Evolutionary conservation across 2,329 filamentous ascomycete genomes (phyloP).

Genomic region (Herpotrichia juniperi): DNA sequence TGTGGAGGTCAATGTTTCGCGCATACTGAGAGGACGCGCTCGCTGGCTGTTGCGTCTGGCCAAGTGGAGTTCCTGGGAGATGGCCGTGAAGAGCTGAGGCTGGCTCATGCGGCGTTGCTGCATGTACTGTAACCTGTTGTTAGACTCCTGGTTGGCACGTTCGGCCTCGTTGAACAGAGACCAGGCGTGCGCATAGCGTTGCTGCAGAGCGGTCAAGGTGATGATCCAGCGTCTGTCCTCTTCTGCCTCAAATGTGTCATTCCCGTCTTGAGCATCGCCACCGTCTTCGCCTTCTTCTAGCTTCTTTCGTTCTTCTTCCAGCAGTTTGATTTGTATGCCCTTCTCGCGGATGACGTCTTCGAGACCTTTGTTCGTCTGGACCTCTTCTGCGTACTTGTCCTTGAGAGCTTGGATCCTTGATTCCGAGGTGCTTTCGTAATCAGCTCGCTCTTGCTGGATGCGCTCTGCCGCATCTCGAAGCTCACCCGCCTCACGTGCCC

Average conservation of each 20-base stretch:
- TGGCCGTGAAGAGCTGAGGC: constrained; percentile 44
- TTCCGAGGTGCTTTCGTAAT: constrained; percentile 43
- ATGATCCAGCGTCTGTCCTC: constrained; percentile 64
- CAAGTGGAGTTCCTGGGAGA: constrained; percentile 34
- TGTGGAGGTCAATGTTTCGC: constrained; percentile 38
- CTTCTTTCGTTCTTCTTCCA: constrained; percentile 73
- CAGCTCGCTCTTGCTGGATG: constrained; percentile 46
- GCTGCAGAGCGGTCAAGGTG: constrained; percentile 60
- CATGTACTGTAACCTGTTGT: constrained; percentile 49
- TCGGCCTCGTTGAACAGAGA: constrained; percentile 42
- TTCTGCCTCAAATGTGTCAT: constrained; percentile 49
- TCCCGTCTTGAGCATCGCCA: constrained; percentile 44
- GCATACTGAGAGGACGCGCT: constrained; percentile 47
- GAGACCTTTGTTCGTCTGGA: constrained; percentile 61
- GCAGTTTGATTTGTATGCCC: constrained; percentile 71
- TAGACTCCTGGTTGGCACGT: constrained; percentile 45
- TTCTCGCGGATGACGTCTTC: constrained; percentile 77
- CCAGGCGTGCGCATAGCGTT: constrained; percentile 50
- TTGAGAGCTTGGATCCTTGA: constrained; percentile 49
- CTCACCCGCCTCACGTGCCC: constrained; percentile 67
- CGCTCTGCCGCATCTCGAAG: constrained; percentile 61
- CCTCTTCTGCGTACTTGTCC: constrained; percentile 49
- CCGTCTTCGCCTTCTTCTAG: constrained; percentile 50
- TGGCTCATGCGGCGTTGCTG: constrained; percentile 47
- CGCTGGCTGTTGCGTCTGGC: constrained; percentile 49